These are phyloP conservation scores for Stygiomarasmius scandens DNA, from an alignment of 1,284 basidiomycete genomes.

Conservation along the genomic window DNA sequence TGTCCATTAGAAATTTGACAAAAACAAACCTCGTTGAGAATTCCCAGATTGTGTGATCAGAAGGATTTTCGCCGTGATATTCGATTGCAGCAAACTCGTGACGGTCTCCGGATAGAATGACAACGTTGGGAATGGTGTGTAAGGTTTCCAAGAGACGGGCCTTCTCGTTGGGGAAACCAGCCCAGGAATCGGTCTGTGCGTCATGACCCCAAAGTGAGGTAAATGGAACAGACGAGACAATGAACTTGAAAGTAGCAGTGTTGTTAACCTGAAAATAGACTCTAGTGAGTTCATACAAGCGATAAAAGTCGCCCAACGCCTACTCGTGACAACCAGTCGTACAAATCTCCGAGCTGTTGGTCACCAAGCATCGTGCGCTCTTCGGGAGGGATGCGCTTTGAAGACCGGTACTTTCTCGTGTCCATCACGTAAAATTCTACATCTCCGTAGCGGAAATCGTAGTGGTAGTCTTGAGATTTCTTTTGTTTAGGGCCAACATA, in stretches of 20 bases:
- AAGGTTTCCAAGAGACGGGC: constrained; percentile 56
- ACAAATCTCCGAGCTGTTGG: constrained; percentile 63
- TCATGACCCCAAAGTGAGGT: constrained; percentile 77
- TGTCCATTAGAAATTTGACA: neutral
- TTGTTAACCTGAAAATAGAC: constrained; percentile 57
- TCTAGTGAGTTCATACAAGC: neutral
- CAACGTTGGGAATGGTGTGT: constrained; percentile 73
- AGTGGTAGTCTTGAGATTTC: constrained; percentile 55
- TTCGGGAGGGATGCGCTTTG: constrained; percentile 43
- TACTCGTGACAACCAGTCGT: constrained; percentile 68
- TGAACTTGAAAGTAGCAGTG: constrained; percentile 82
- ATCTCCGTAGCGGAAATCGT: constrained; percentile 69
- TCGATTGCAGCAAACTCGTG: constrained; percentile 82
- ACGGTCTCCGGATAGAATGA: constrained; percentile 71
- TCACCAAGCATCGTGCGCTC: constrained; percentile 75
- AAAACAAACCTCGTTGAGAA: constrained; percentile 40
- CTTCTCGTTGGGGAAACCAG: constrained; percentile 69
- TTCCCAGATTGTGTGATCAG: constrained; percentile 36
- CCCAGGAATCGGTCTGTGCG: constrained; percentile 73
- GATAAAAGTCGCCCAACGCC: constrained; percentile 12
- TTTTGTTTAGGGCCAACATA: constrained; percentile 47
- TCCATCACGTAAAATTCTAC: constrained; percentile 82
- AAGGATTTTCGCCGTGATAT: constrained; percentile 46
- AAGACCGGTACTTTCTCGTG: constrained; percentile 68
- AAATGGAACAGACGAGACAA: constrained; percentile 79